phyloP scores from a whole-genome alignment of 257 asterid species.

The Parsonsia alboflavescens region DNA sequence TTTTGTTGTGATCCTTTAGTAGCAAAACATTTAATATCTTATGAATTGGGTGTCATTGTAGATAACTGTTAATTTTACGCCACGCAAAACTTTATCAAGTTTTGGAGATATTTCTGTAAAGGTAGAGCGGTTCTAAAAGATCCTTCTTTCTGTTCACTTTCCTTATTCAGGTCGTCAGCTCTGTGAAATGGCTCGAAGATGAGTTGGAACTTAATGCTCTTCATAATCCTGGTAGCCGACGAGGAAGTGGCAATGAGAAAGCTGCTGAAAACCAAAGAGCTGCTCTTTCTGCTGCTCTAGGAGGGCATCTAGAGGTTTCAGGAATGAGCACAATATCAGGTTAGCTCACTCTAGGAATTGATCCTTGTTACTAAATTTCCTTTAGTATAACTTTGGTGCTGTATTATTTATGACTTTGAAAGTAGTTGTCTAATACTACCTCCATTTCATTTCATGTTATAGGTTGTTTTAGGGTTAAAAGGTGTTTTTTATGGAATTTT shows the following conservation, averaged over 20 bases:
- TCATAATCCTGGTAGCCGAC: constrained; percentile 94
- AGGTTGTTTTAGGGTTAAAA: too few species aligned
- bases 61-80: background rate
- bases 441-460: too few species aligned
- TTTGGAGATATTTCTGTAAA: constrained; percentile 4
- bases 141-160: background rate
- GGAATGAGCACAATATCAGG: constrained; percentile 93
- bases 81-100: background rate
- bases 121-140: background rate
- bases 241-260: constrained; percentile 92
- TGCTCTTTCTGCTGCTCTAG: constrained; percentile 96
- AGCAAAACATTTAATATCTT: background rate
- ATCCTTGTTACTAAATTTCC: background rate
- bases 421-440: constrained; percentile 1
- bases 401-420: background rate
- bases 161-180: constrained; percentile 83
- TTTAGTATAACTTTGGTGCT: background rate
- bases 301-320: constrained; percentile 91
- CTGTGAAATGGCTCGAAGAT: constrained; percentile 99
- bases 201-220: constrained; percentile 99
- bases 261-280: constrained; percentile 89
- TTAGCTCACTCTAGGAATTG: constrained; percentile 10
- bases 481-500: too few species aligned
- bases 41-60: background rate
- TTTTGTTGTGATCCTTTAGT: background rate